A percentile compares a stretch with the other conserved stretches of the same genome.
These are phyloP conservation scores for Penicillium palitans DNA, from an alignment of 2,329 filamentous ascomycete genomes.

Conservation along the genomic window DNA sequence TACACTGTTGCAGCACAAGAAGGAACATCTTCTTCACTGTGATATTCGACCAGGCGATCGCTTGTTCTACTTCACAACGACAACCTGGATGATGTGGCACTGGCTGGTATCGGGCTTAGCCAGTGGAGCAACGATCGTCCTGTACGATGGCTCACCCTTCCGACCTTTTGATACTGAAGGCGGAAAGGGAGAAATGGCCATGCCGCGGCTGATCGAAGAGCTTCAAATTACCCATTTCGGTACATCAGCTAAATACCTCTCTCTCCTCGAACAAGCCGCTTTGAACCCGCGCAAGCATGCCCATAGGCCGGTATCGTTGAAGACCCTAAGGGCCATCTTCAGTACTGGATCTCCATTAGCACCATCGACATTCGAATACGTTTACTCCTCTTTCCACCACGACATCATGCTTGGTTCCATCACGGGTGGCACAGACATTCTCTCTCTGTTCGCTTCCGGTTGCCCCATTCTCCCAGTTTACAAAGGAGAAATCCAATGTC, in stretches of 20 bases:
- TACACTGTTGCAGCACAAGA: conserved; percentile 93
- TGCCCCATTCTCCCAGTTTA: conserved; percentile 73
- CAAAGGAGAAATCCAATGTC: conserved; percentile 73
- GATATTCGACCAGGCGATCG: conserved; percentile 71
- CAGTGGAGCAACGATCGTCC: conserved; percentile 75
- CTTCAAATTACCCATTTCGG: conserved; percentile 88
- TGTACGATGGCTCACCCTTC: conserved; percentile 94
- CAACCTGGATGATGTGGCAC: conserved; percentile 99
- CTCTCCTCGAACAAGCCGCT: conserved; percentile 77
- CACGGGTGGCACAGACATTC: conserved; percentile 94
- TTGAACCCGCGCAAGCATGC: conserved; percentile 60
- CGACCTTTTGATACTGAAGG: conserved; percentile 59
- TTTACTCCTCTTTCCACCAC: conserved; percentile 78
- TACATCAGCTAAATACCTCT: conserved; percentile 91
- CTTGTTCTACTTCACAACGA: conserved; percentile 92
- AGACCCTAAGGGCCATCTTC: conserved; percentile 76
- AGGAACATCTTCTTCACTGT: conserved; percentile 87
- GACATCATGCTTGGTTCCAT: conserved; percentile 88
- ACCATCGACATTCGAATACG: conserved; percentile 87
- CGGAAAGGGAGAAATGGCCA: conserved; percentile 70
- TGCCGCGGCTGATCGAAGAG: conserved; percentile 78
- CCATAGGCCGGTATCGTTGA: conserved; percentile 41
- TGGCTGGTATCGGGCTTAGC: conserved; percentile 89
- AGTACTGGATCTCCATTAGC: conserved; percentile 90
- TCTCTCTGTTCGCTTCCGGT: conserved; percentile 87